phyloP scores from a whole-genome alignment of 129 eudicot species.

The Calendula officinalis region DNA sequence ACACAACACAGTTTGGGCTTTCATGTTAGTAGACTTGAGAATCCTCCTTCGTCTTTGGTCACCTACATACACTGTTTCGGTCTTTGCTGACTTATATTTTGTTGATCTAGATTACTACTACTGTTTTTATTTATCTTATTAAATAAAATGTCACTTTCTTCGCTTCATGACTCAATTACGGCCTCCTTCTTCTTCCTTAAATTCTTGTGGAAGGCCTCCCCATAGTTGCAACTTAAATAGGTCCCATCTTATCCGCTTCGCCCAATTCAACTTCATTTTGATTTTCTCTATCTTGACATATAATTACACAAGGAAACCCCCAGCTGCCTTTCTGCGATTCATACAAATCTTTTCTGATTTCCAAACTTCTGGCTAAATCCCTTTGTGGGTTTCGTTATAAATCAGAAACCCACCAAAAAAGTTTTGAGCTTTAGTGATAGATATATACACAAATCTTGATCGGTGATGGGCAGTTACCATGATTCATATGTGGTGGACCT shows the following conservation, averaged over 20 bases:
- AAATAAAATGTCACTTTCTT: constrained; percentile 9
- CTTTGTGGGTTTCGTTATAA: neutral
- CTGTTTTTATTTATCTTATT: neutral
- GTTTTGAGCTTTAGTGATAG: neutral
- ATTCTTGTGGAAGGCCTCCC: constrained; percentile 8
- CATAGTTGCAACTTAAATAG: neutral
- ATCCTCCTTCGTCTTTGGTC: constrained; percentile 8
- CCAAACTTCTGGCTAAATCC: neutral
- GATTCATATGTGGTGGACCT: constrained; percentile 38
- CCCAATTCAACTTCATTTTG: too few species aligned
- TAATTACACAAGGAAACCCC: neutral
- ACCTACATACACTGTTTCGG: neutral
- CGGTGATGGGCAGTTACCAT: constrained; percentile 20
- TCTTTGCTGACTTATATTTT: constrained; percentile 6
- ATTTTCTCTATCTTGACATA: too few species aligned
- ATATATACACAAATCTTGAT: neutral
- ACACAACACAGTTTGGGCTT: too few species aligned
- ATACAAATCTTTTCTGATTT: neutral
- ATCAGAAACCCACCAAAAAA: constrained; percentile 1
- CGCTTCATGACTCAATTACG: neutral
- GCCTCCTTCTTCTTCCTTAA: constrained; percentile 9
- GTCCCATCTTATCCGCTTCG: neutral
- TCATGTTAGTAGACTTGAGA: neutral
- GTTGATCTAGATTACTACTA: neutral
- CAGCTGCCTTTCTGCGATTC: neutral